Percentiles rank a stretch among this genome's conserved stretches.
Evolutionary conservation across 257 asterid genomes (phyloP).

Genomic region (Thymus mandschuricus): DNA sequence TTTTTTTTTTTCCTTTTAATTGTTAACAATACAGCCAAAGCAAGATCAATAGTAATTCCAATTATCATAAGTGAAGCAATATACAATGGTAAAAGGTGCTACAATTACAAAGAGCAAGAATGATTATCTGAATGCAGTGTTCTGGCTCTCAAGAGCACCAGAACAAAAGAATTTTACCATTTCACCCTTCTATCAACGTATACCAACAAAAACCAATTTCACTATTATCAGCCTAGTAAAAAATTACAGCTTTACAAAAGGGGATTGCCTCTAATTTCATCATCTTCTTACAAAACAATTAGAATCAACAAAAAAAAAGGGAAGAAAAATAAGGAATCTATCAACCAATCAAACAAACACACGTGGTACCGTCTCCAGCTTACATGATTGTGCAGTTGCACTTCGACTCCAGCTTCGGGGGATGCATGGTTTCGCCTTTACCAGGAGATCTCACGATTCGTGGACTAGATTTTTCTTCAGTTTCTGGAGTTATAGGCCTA

Average conservation of each 20-base stretch:
- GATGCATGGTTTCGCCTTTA: constrained; percentile 55
- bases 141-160: constrained; percentile 21
- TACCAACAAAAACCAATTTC: constrained; percentile 45
- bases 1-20: too few species aligned
- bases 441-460: constrained; percentile 58
- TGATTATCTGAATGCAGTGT: neutral
- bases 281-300: constrained; percentile 49
- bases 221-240: constrained; percentile 52
- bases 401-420: constrained; percentile 91
- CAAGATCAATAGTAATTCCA: neutral
- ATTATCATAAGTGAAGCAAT: neutral
- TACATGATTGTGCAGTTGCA: constrained; percentile 93
- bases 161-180: constrained; percentile 44
- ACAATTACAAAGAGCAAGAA: constrained; percentile 35
- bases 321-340: constrained; percentile 1
- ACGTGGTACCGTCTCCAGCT: constrained; percentile 24
- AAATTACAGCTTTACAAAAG: constrained; percentile 62
- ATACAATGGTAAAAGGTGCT: constrained; percentile 19
- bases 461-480: constrained; percentile 43
- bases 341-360: constrained; percentile 39
- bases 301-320: constrained; percentile 41
- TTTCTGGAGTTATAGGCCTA: constrained; percentile 39
- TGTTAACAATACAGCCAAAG: neutral
- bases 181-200: constrained; percentile 36
- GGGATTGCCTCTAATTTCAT: constrained; percentile 38